Conservation (phyloP, 208 protist genomes). For the Leishmania guyanensis region DNA sequence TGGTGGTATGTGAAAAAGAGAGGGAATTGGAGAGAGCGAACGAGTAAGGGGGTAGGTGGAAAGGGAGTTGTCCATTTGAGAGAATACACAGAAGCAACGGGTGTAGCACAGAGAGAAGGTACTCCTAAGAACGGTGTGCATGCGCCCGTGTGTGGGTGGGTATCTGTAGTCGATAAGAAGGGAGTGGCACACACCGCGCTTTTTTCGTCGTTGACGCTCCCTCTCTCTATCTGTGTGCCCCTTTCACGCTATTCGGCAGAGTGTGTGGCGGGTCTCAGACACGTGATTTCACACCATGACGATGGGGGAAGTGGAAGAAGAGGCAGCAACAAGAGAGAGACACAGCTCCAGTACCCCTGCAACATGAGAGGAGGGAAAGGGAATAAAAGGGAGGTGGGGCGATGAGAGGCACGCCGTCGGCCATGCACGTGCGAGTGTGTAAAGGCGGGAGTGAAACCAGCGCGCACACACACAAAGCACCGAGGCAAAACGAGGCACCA, state of each 20-base stretch:
- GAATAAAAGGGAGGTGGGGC: background rate
- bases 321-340: background rate
- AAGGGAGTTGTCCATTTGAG: background rate
- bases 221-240: background rate
- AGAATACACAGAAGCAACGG: background rate
- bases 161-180: background rate
- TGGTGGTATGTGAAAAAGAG: background rate
- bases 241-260: background rate
- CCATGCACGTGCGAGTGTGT: no score
- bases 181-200: background rate
- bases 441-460: no score
- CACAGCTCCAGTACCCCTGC: no score
- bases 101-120: background rate
- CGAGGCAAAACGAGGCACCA: no score
- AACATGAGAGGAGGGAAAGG: background rate
- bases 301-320: conserved; percentile 6
- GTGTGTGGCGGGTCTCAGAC: background rate
- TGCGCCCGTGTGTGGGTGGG: background rate
- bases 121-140: background rate
- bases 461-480: no score
- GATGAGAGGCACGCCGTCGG: no score
- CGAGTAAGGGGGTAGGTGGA: background rate
- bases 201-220: background rate
- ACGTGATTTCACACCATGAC: background rate
- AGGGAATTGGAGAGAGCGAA: background rate